Evolutionary conservation across 1,139 yeast species (phyloP).

Genomic region (Debaryomyces nepalensis): DNA sequence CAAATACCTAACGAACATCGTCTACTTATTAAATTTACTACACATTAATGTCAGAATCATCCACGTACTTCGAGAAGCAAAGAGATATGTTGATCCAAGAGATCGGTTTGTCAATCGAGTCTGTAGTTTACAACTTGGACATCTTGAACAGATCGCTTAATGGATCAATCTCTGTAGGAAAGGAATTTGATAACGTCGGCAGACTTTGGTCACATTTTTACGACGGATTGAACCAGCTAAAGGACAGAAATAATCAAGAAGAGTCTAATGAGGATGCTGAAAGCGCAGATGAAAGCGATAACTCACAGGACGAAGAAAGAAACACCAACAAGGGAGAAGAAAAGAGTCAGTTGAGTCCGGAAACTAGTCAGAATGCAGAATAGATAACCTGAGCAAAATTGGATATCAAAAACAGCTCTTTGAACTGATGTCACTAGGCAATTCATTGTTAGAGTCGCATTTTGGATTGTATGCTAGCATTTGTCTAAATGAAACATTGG

Average conservation of each 20-base stretch:
- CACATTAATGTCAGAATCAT: constrained; percentile 14
- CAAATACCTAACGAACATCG: not conserved
- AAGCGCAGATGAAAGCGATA: not conserved
- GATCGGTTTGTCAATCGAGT: constrained; percentile 43
- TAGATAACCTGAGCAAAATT: too few relatives aligned
- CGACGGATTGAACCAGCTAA: constrained; percentile 37
- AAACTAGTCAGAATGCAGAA: too few relatives aligned
- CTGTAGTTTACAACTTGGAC: constrained; percentile 47
- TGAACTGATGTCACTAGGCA: too few relatives aligned
- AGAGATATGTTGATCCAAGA: constrained; percentile 50
- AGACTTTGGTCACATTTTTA: constrained; percentile 49
- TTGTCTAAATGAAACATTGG: too few relatives aligned
- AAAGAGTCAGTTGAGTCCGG: not conserved
- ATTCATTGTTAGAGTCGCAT: too few relatives aligned
- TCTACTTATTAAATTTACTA: not conserved
- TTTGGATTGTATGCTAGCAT: too few relatives aligned
- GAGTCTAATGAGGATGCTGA: constrained; percentile 5
- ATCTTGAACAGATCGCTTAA: constrained; percentile 46
- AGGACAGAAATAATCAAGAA: constrained; percentile 17
- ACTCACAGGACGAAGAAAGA: not conserved
- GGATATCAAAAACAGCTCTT: too few relatives aligned
- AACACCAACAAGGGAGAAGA: not conserved
- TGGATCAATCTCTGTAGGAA: constrained; percentile 49
- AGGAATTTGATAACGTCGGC: constrained; percentile 52
- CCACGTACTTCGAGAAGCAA: constrained; percentile 42